These are phyloP conservation scores for Suillus sp. DNA, from an alignment of 768 basidiomycete species.

Conservation along the genomic window DNA sequence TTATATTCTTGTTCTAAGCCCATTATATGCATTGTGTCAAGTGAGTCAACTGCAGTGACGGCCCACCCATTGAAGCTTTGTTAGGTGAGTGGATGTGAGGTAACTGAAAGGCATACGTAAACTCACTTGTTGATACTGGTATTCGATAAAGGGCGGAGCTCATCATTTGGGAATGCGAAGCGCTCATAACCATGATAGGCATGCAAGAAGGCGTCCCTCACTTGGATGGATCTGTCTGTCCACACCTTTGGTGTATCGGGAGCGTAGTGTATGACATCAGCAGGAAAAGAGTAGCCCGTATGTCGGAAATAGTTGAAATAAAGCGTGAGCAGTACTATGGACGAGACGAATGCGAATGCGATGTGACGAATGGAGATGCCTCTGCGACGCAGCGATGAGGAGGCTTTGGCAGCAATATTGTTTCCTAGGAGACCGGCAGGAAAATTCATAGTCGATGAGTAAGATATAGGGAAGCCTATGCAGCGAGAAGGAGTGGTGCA, in stretches of 20 bases:
- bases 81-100: conserved; percentile 7
- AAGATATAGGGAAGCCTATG: background rate
- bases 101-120: background rate
- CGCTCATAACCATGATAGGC: conserved; percentile 68
- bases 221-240: conserved; percentile 53
- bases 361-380: conserved; percentile 28
- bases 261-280: conserved; percentile 25
- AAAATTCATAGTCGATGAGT: conserved; percentile 13
- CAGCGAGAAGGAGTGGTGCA: background rate
- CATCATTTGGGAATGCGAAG: conserved; percentile 64
- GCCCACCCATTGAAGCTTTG: conserved; percentile 83
- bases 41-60: conserved; percentile 73
- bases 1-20: conserved; percentile 70
- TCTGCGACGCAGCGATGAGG: conserved; percentile 17
- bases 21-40: conserved; percentile 88
- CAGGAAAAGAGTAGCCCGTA: background rate
- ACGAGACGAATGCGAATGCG: conserved; percentile 18
- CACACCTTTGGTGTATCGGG: conserved; percentile 42
- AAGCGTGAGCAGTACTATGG: conserved; percentile 23
- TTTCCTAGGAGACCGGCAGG: conserved; percentile 8
- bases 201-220: conserved; percentile 64
- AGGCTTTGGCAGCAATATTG: conserved; percentile 6
- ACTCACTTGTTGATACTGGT: conserved; percentile 52
- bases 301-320: conserved; percentile 15
- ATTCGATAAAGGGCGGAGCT: conserved; percentile 57